Evolutionary conservation across 1,284 basidiomycete genomes (phyloP).

Genomic region (Anthracocystis setariae): DNA sequence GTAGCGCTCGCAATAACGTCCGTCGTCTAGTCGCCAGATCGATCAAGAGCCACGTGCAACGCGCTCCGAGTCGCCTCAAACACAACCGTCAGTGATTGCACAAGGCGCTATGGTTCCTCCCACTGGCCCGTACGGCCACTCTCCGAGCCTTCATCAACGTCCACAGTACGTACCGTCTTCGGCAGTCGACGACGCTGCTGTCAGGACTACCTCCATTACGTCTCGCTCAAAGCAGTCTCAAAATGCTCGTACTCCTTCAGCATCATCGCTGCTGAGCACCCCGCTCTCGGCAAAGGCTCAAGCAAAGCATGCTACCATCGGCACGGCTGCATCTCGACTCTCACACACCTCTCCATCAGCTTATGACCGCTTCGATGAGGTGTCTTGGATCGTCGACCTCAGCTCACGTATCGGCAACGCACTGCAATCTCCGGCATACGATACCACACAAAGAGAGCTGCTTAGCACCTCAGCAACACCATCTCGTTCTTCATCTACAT

Average conservation of each 20-base stretch:
- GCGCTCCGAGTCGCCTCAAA: not conserved
- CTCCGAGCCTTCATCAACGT: constrained; percentile 11
- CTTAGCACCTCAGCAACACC: not conserved
- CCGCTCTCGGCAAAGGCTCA: not conserved
- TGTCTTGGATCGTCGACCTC: constrained; percentile 45
- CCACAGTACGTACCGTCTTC: constrained; percentile 24
- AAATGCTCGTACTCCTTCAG: not conserved
- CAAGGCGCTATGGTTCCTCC: constrained; percentile 8
- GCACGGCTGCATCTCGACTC: constrained; percentile 7
- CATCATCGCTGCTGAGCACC: not conserved
- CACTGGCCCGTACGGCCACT: constrained; percentile 5
- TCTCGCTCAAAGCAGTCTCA: not conserved
- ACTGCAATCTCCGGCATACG: constrained; percentile 12
- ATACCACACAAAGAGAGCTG: not conserved
- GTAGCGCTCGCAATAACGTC: too few relatives aligned
- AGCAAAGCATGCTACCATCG: not conserved
- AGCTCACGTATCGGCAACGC: constrained; percentile 43
- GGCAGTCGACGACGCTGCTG: not conserved
- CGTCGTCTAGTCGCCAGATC: too few relatives aligned
- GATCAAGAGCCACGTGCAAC: too few relatives aligned
- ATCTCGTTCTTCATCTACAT: constrained; percentile 13
- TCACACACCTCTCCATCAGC: constrained; percentile 30
- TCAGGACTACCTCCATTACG: constrained; percentile 7
- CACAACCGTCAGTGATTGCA: not conserved
- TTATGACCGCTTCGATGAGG: constrained; percentile 48